Conservation (phyloP, 768 basidiomycete species). For the Goffeauzyma gilvescens region DNA sequence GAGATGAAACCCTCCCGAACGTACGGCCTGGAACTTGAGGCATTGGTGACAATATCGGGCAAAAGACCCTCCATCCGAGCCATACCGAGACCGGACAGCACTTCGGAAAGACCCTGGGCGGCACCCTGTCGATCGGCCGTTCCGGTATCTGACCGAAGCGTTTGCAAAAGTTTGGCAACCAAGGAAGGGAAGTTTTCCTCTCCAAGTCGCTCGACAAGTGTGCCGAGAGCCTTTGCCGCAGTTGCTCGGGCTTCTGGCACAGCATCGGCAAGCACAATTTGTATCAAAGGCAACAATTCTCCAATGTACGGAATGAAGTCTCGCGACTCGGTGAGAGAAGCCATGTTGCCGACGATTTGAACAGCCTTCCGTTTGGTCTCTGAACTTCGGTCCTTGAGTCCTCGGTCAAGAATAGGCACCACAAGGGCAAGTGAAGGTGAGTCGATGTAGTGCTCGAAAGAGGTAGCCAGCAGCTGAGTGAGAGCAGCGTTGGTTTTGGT, state of each 20-base stretch:
- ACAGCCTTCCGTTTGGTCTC: constrained; percentile 90
- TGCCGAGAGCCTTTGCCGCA: constrained; percentile 87
- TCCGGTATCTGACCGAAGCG: constrained; percentile 76
- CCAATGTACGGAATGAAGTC: constrained; percentile 92
- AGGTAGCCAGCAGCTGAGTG: constrained; percentile 69
- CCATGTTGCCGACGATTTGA: constrained; percentile 89
- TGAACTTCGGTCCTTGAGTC: constrained; percentile 73
- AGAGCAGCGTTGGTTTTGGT: constrained; percentile 68
- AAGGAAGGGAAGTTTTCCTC: constrained; percentile 89
- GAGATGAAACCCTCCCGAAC: constrained; percentile 98
- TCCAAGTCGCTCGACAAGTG: constrained; percentile 87
- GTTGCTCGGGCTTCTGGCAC: constrained; percentile 95
- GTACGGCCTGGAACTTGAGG: constrained; percentile 69
- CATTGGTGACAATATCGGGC: constrained; percentile 81
- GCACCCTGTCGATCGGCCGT: constrained; percentile 96
- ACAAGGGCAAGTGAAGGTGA: constrained; percentile 91
- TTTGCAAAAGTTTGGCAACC: constrained; percentile 68
- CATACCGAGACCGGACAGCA: constrained; percentile 90
- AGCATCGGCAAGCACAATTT: constrained; percentile 80
- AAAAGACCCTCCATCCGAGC: constrained; percentile 78
- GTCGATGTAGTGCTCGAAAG: constrained; percentile 95
- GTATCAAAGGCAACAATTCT: constrained; percentile 71
- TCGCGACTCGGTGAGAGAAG: constrained; percentile 32
- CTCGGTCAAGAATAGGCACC: constrained; percentile 84
- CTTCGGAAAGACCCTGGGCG: constrained; percentile 88